phyloP scores from a whole-genome alignment of 495 filamentous ascomycete genomes.

The Penicillium canescens region DNA sequence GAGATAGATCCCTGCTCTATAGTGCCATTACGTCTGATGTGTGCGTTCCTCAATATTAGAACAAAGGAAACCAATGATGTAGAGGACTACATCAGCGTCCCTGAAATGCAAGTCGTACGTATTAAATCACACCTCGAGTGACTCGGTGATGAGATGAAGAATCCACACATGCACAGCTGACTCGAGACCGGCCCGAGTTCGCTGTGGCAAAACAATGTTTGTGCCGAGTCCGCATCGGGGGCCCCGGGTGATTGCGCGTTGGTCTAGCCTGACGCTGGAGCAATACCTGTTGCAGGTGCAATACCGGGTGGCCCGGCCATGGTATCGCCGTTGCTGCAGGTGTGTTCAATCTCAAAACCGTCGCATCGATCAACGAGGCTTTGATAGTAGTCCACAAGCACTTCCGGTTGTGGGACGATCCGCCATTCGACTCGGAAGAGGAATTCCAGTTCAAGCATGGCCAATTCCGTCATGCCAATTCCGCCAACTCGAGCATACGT shows the following conservation, averaged over 20 bases:
- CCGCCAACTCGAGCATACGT: conserved; percentile 94
- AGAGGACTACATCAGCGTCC: neutral
- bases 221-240: neutral
- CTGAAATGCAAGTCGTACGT: conserved; percentile 10
- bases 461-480: conserved; percentile 83
- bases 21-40: conserved; percentile 16
- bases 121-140: conserved; percentile 6
- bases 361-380: conserved; percentile 76
- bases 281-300: conserved; percentile 9
- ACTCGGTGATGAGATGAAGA: neutral
- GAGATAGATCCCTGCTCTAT: conserved; percentile 19
- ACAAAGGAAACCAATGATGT: neutral
- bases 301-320: conserved; percentile 8
- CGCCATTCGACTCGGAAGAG: conserved; percentile 89
- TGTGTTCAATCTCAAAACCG: conserved; percentile 54
- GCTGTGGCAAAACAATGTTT: neutral
- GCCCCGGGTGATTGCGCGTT: neutral
- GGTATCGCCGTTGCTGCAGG: conserved; percentile 7
- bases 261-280: conserved; percentile 10
- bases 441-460: conserved; percentile 93
- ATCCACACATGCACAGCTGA: conserved; percentile 3
- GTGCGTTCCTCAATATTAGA: conserved; percentile 11
- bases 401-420: conserved; percentile 93
- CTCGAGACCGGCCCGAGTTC: conserved; percentile 28
- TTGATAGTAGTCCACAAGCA: conserved; percentile 87